These are phyloP conservation scores for Colletotrichum neosansevieriae DNA, from an alignment of 2,329 filamentous ascomycete genomes.

Conservation along the genomic window DNA sequence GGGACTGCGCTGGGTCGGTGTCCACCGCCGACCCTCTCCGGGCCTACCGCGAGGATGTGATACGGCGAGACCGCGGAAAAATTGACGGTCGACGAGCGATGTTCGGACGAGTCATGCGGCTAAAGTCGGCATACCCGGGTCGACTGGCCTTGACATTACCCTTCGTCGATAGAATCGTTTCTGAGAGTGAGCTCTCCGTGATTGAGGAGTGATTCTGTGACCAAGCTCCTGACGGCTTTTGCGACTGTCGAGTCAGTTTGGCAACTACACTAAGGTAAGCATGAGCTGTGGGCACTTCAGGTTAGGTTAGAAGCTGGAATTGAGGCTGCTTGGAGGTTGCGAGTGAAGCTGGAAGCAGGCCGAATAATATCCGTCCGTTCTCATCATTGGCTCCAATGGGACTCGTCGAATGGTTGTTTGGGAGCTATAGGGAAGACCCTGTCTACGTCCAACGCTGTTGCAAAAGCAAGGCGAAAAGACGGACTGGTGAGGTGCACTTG, in stretches of 20 bases:
- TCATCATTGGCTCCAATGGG: neutral
- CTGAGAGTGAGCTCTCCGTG: conserved; percentile 1
- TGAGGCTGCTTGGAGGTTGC: neutral
- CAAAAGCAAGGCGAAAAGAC: conserved; percentile 4
- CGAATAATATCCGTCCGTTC: neutral
- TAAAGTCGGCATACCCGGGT: conserved; percentile 14
- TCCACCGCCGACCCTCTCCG: conserved; percentile 11
- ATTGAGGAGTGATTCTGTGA: conserved; percentile 7
- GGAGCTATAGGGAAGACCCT: neutral
- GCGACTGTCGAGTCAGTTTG: conserved; percentile 6
- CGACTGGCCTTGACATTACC: neutral
- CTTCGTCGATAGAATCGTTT: neutral
- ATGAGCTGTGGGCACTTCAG: neutral
- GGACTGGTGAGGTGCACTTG: neutral
- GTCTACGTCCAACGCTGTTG: neutral
- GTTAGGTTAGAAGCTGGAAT: neutral
- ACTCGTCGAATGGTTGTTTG: neutral
- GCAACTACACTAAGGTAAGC: no score
- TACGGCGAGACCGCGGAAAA: conserved; percentile 9
- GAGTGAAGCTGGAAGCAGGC: neutral
- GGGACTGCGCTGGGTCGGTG: conserved; percentile 1
- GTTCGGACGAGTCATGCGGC: conserved; percentile 17
- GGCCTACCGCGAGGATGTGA: no score
- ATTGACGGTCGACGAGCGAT: conserved; percentile 19
- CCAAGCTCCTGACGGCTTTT: neutral